Conservation (phyloP, 768 basidiomycete genomes). For the Leucocoprinus birnbaumii region DNA sequence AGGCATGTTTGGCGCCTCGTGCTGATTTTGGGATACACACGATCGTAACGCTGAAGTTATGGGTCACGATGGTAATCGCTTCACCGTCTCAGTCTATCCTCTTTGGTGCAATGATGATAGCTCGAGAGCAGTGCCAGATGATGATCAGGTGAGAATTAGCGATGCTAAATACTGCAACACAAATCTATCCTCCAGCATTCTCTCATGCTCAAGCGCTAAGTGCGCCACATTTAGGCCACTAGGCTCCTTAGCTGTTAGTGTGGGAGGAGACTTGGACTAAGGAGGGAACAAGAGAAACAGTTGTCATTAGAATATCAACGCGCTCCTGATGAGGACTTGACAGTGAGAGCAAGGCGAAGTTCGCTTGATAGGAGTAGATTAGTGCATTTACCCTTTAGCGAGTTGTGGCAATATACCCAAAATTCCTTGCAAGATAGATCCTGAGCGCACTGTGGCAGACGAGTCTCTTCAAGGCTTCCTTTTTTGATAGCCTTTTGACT, state of each 20-base stretch:
- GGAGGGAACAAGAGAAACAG: not conserved
- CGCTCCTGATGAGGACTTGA: not conserved
- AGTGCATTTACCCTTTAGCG: too few relatives aligned
- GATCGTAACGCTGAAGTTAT: not conserved
- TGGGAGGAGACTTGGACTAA: slow-evolving; percentile 9
- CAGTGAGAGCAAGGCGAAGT: not conserved
- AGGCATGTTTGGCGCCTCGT: not conserved
- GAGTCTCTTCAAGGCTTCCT: too few relatives aligned
- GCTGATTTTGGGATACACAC: not conserved
- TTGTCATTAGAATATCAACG: not conserved
- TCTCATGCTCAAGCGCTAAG: slow-evolving; percentile 2
- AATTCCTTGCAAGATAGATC: too few relatives aligned
- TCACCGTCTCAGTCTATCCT: slow-evolving; percentile 2
- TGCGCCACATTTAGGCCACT: slow-evolving; percentile 1
- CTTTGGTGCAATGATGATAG: not conserved
- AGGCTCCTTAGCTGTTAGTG: not conserved
- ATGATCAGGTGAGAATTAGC: slow-evolving; percentile 3
- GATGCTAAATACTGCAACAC: not conserved
- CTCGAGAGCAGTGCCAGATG: not conserved
- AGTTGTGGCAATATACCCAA: too few relatives aligned
- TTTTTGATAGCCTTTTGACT: too few relatives aligned
- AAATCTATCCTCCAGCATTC: not conserved
- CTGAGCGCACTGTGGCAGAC: too few relatives aligned
- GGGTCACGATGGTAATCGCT: not conserved
- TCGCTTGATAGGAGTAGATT: too few relatives aligned